A percentile compares a stretch with the other conserved stretches of the same genome.
phyloP scores from a whole-genome alignment of 2,329 filamentous ascomycete genomes.

The Scorias spongiosa region DNA sequence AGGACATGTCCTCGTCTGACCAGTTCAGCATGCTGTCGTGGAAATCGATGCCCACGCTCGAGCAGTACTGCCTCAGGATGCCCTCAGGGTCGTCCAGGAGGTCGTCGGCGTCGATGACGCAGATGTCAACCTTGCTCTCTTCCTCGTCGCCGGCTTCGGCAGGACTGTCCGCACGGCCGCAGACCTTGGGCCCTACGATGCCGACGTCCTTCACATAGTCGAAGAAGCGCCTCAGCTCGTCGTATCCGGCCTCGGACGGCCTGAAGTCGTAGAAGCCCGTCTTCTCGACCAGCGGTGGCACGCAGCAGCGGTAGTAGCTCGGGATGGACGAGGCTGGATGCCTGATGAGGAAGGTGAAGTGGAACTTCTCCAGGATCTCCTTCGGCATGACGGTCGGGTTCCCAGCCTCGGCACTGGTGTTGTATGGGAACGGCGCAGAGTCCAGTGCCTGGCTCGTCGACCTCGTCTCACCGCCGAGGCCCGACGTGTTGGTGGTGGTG shows the following conservation, averaged over 20 bases:
- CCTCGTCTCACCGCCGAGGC: slow-evolving; percentile 9
- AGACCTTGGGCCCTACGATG: slow-evolving; percentile 54
- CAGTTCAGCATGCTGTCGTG: slow-evolving; percentile 76
- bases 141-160: slow-evolving; percentile 10
- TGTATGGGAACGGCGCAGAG: slow-evolving; percentile 39
- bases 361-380: slow-evolving; percentile 60
- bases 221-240: slow-evolving; percentile 72
- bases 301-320: slow-evolving; percentile 85
- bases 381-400: slow-evolving; percentile 80
- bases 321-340: slow-evolving; percentile 86
- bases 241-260: slow-evolving; percentile 77
- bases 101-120: slow-evolving; percentile 86
- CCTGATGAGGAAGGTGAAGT: slow-evolving; percentile 93
- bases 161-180: slow-evolving; percentile 24
- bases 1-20: slow-evolving; percentile 51
- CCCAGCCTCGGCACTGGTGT: slow-evolving; percentile 42
- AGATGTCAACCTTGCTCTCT: slow-evolving; percentile 44
- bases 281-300: slow-evolving; percentile 66
- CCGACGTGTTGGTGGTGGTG: slow-evolving; percentile 13
- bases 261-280: slow-evolving; percentile 83
- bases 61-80: slow-evolving; percentile 66
- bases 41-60: slow-evolving; percentile 65
- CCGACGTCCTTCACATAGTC: slow-evolving; percentile 61
- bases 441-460: slow-evolving; percentile 14
- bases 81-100: slow-evolving; percentile 69